phyloP scores from a whole-genome alignment of 208 protist species.

The Phytomonas sp. region DNA sequence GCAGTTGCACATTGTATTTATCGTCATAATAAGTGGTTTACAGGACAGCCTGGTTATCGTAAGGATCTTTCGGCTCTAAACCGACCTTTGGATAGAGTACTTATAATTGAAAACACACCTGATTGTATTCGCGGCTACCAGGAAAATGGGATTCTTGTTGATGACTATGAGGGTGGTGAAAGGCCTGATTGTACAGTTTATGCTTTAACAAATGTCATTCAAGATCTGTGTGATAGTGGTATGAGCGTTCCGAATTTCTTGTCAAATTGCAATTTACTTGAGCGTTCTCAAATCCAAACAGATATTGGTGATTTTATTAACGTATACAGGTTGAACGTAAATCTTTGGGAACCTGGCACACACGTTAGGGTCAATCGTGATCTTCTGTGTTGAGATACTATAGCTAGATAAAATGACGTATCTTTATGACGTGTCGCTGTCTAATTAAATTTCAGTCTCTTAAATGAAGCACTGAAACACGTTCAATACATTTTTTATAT shows the following conservation, averaged over 20 bases:
- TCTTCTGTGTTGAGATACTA: constrained; percentile 16
- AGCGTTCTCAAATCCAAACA: constrained; percentile 69
- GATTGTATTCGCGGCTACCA: constrained; percentile 90
- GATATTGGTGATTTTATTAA: constrained; percentile 88
- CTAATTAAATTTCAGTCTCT: not conserved
- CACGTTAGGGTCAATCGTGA: constrained; percentile 83
- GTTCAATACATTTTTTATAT: constrained; percentile 5
- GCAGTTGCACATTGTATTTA: constrained; percentile 89
- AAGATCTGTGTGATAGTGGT: constrained; percentile 58
- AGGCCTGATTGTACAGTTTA: constrained; percentile 81
- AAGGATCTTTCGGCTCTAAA: constrained; percentile 86
- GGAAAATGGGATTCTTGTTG: constrained; percentile 88
- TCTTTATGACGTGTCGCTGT: not conserved
- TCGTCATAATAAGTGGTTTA: constrained; percentile 92
- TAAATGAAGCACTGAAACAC: not conserved
- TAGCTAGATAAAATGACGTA: not conserved
- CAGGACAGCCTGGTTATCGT: constrained; percentile 84
- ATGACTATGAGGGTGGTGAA: constrained; percentile 89
- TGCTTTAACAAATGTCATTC: constrained; percentile 73
- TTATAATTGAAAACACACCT: constrained; percentile 91
- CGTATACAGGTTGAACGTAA: constrained; percentile 77
- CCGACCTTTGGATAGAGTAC: constrained; percentile 73
- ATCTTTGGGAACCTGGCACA: constrained; percentile 63
- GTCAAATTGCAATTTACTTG: constrained; percentile 58
- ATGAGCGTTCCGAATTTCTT: constrained; percentile 88